Evolutionary conservation across 768 basidiomycete genomes (phyloP), one percentile per base, ranked within the genome.

Genomic region (Boletus pseudo-olivaceus): DNA sequence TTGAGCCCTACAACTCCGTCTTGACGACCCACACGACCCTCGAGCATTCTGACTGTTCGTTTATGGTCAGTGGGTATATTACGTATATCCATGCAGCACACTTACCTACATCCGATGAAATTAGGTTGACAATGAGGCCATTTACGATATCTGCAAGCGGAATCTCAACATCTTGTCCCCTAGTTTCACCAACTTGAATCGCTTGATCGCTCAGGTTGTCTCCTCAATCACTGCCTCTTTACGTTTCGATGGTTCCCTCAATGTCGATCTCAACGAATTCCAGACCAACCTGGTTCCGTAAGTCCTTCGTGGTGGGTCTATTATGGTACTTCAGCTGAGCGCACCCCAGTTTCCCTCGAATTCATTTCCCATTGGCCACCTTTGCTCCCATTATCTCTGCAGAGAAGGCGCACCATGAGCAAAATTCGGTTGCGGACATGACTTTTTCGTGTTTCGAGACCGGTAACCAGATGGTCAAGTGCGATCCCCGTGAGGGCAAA

Each of bases 11-110:
- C 80, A 98, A 98, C 82, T 87, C 89, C 10, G 90, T 96, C 47
- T 76, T 98, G 66, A 98, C 96, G 43, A 98, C 96, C 37, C 96
- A 98, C 78, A 97, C 95, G 51, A 98, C 96, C 29, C 87, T 98
- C 43, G 96, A 98, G 75, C 94, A 98, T 76, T 96, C 94, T 17
- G 96, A 98, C 75, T 98, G 96, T 75, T 98, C 96, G 27, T 98
- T 98, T 82, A 97, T 98, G 96, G 96, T 84, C 58, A 33, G 76
- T 51, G 45, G 51, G 53, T 48, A 11, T 47, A 23, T 51, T 58
- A 56, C 54, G 50, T 45, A 23, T 47, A 35, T 51, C 35, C 37
- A 12, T 32, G 45, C 43, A 6, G 1, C 27, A 10, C 48, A 41
- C 47, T 62, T 44, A 58, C 52, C 48, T 29, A 47, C 33, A 8